phyloP scores from a whole-genome alignment of 106 monocot genomes.

The Narthecium ossifragum region DNA sequence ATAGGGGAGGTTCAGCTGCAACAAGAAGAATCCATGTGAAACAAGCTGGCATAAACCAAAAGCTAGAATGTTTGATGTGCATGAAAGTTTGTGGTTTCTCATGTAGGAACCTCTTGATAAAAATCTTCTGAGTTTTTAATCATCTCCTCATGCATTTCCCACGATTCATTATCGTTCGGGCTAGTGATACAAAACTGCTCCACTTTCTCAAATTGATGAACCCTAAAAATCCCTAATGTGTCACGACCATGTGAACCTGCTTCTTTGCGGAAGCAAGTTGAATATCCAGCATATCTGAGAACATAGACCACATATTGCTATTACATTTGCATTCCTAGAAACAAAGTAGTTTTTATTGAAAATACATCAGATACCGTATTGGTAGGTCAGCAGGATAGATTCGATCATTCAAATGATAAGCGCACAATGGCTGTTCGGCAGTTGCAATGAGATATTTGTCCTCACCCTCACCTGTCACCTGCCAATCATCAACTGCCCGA shows the following conservation, averaged over 20 bases:
- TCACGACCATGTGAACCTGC: conserved; percentile 96
- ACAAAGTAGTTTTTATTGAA: too few species aligned
- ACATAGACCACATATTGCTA: not conserved
- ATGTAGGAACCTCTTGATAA: conserved; percentile 54
- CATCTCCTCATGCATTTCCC: conserved; percentile 99
- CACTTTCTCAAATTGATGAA: conserved; percentile 97
- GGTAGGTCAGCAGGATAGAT: conserved; percentile 74
- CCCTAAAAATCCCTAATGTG: conserved; percentile 88
- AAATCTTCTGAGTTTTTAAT: conserved; percentile 91
- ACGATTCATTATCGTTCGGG: conserved; percentile 79
- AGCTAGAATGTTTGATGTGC: not conserved
- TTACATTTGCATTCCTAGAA: too few species aligned
- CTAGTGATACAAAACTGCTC: conserved; percentile 93
- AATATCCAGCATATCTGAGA: conserved; percentile 87
- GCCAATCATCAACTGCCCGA: conserved; percentile 6
- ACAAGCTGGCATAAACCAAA: too few species aligned
- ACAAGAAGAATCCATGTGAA: not conserved
- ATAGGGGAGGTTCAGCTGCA: conserved; percentile 78
- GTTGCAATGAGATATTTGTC: conserved; percentile 99
- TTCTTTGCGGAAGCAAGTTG: conserved; percentile 95
- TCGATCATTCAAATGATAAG: conserved; percentile 76
- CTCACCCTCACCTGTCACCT: conserved; percentile 97
- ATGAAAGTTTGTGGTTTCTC: not conserved
- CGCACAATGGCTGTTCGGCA: conserved; percentile 92
- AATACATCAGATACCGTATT: conserved; percentile 32